Percentiles rank a stretch among this genome's conserved stretches.
phyloP scores from a whole-genome alignment of 306 rosid species.

The Hippophae tibetana region DNA sequence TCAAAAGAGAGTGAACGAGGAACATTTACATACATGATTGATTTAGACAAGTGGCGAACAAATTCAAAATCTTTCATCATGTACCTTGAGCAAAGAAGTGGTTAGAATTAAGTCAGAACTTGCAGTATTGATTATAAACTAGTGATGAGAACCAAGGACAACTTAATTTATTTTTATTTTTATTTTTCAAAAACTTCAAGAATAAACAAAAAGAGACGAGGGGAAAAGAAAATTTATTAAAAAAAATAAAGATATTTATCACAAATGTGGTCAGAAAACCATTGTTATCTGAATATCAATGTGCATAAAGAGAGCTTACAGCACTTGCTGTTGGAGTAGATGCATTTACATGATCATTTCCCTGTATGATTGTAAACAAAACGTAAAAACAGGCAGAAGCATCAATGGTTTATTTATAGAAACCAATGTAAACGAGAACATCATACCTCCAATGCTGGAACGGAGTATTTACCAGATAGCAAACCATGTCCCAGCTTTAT shows the following conservation, averaged over 20 bases:
- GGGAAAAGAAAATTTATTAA: neutral
- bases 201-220: neutral
- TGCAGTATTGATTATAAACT: too few relatives aligned
- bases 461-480: constrained; percentile 76
- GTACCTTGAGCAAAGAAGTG: too few relatives aligned
- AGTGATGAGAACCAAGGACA: too few relatives aligned
- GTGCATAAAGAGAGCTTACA: constrained; percentile 31
- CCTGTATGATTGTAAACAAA: constrained; percentile 34
- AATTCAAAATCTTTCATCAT: neutral
- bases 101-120: neutral
- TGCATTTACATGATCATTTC: constrained; percentile 35
- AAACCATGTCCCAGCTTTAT: constrained; percentile 75
- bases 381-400: constrained; percentile 3
- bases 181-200: too few relatives aligned
- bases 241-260: neutral
- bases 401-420: constrained; percentile 8
- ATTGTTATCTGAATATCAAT: neutral
- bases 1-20: constrained; percentile 13
- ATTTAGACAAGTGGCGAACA: neutral
- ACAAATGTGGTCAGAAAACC: neutral
- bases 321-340: constrained; percentile 37
- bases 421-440: neutral
- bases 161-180: too few relatives aligned
- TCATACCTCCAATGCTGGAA: constrained; percentile 56
- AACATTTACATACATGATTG: neutral